Percentiles rank a stretch among this genome's conserved stretches.
Evolutionary conservation across 1,139 yeast species (phyloP).

Genomic region (Spencermartinsiella ligniputridi): DNA sequence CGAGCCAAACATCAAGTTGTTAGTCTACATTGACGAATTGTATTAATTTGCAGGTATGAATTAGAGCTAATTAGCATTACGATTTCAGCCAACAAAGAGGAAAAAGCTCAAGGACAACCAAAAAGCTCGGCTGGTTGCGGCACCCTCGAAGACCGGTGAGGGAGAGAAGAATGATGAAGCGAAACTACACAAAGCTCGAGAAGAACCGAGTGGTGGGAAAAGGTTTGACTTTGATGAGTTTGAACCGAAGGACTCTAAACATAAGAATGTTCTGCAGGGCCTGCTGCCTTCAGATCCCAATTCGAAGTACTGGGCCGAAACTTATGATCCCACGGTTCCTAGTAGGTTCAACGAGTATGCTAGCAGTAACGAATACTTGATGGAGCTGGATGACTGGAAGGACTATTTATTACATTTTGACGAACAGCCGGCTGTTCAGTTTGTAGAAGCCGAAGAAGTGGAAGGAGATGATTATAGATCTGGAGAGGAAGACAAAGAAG

Average conservation of each 20-base stretch:
- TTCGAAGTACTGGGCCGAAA: constrained; percentile 19
- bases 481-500: constrained; percentile 8
- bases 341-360: constrained; percentile 13
- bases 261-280: too few species aligned
- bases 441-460: constrained; percentile 9
- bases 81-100: constrained; percentile 13
- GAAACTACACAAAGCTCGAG: background rate
- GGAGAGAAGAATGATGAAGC: too few species aligned
- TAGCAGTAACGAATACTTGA: constrained; percentile 13
- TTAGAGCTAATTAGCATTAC: constrained; percentile 7
- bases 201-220: background rate
- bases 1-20: constrained; percentile 4
- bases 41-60: too few species aligned
- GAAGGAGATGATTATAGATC: constrained; percentile 21
- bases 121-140: background rate
- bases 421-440: constrained; percentile 11
- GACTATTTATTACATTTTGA: constrained; percentile 22
- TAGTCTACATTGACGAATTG: background rate
- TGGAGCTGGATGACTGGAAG: constrained; percentile 19
- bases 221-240: too few species aligned
- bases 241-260: background rate
- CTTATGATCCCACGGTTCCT: constrained; percentile 18
- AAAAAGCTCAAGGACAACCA: constrained; percentile 2
- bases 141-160: too few species aligned
- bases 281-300: too few species aligned